Percentiles rank a stretch among this genome's conserved stretches.
These are phyloP conservation scores for Trichoderma asperellum DNA, from an alignment of 2,329 filamentous ascomycete genomes.

Conservation along the genomic window DNA sequence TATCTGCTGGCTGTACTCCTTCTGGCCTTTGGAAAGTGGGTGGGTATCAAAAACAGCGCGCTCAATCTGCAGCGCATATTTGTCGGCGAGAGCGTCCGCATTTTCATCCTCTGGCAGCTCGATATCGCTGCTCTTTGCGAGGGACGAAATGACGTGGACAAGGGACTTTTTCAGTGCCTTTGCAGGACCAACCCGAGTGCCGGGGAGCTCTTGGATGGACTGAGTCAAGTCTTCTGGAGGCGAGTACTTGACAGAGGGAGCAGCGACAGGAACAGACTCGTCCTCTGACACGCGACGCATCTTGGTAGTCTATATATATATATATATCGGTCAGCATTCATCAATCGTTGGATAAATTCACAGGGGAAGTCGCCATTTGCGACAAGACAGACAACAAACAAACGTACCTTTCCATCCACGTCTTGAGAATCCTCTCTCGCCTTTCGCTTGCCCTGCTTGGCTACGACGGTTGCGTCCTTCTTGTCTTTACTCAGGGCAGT, in stretches of 20 bases:
- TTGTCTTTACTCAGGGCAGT: constrained; percentile 50
- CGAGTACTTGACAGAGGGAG: constrained; percentile 45
- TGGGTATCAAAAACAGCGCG: constrained; percentile 66
- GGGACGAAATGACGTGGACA: constrained; percentile 63
- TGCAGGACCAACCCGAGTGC: constrained; percentile 68
- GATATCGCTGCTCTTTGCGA: constrained; percentile 68
- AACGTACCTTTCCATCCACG: constrained; percentile 53
- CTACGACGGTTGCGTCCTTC: constrained; percentile 54
- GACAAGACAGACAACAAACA: background rate
- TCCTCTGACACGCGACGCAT: constrained; percentile 60
- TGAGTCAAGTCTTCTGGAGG: constrained; percentile 57
- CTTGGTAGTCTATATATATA: constrained; percentile 45
- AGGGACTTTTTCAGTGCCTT: constrained; percentile 73
- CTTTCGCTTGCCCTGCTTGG: constrained; percentile 59
- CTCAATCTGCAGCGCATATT: constrained; percentile 79
- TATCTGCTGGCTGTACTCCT: constrained; percentile 65
- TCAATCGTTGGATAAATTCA: background rate
- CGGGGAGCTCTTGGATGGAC: constrained; percentile 60
- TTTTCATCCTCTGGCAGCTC: constrained; percentile 66
- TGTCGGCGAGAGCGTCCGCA: constrained; percentile 66
- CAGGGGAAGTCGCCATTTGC: background rate
- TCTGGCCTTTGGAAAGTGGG: constrained; percentile 48
- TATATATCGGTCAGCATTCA: constrained; percentile 25
- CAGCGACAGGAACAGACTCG: constrained; percentile 43
- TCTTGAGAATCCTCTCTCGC: constrained; percentile 60